Conservation (phyloP, 352 stramenopile genomes). For the Phytophthora citrophthora region DNA sequence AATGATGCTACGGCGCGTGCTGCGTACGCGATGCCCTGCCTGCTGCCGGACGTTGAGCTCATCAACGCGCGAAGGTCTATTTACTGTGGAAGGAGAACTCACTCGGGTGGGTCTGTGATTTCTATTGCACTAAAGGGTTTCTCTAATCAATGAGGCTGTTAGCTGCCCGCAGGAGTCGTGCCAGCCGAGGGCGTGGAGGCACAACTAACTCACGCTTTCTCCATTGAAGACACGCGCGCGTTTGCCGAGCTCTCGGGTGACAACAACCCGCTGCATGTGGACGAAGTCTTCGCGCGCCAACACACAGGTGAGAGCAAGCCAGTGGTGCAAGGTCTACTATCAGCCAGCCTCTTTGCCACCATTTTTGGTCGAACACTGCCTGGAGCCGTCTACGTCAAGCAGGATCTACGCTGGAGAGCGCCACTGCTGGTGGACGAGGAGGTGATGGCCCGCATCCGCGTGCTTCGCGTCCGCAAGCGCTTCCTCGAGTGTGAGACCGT, state of each 20-base stretch:
- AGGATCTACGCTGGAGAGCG: constrained; percentile 69
- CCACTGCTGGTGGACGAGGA: constrained; percentile 71
- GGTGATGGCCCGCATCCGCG: constrained; percentile 64
- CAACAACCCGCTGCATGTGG: constrained; percentile 80
- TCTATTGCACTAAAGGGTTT: background rate
- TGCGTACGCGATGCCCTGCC: background rate
- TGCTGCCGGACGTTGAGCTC: constrained; percentile 23
- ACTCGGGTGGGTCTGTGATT: constrained; percentile 23
- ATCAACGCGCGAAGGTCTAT: constrained; percentile 8
- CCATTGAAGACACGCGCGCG: constrained; percentile 56
- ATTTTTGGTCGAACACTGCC: constrained; percentile 81
- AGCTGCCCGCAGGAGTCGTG: constrained; percentile 57
- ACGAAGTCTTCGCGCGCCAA: constrained; percentile 44
- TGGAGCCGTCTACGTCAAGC: constrained; percentile 76
- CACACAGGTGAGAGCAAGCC: constrained; percentile 39
- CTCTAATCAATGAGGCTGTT: background rate
- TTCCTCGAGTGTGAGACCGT: constrained; percentile 81
- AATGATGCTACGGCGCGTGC: background rate
- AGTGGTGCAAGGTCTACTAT: constrained; percentile 85
- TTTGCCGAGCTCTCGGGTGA: constrained; percentile 76
- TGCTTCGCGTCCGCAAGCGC: constrained; percentile 64
- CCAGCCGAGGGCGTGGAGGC: constrained; percentile 65
- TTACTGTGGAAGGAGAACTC: constrained; percentile 45
- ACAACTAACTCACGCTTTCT: constrained; percentile 65
- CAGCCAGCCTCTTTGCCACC: constrained; percentile 79